Conservation (phyloP, 2,329 filamentous ascomycete species). For the Rhexocercosporidium sp. region DNA sequence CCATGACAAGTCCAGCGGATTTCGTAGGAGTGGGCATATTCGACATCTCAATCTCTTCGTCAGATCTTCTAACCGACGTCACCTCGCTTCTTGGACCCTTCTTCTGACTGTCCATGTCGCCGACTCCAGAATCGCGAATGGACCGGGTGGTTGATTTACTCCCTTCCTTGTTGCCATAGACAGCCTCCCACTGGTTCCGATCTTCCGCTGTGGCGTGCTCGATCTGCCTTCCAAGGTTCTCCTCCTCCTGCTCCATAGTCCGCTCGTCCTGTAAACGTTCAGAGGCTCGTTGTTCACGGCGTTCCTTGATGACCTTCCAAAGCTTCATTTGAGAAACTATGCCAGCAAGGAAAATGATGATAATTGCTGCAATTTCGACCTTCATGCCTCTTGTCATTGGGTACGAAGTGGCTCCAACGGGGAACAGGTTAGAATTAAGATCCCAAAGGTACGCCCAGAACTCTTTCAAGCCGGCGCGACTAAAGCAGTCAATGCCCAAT, state of each 20-base stretch:
- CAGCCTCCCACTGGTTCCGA: conserved; percentile 74
- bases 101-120: conserved; percentile 55
- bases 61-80: conserved; percentile 43
- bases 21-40: conserved; percentile 48
- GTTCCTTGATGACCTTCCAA: conserved; percentile 79
- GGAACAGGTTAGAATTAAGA: conserved; percentile 81
- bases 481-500: conserved; percentile 90
- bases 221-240: conserved; percentile 69
- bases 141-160: conserved; percentile 34
- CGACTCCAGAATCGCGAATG: conserved; percentile 40
- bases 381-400: conserved; percentile 85
- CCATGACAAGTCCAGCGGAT: conserved; percentile 49
- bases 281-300: conserved; percentile 58
- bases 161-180: conserved; percentile 68
- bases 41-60: conserved; percentile 60
- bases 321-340: conserved; percentile 84
- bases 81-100: conserved; percentile 36
- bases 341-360: conserved; percentile 77
- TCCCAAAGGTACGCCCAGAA: conserved; percentile 95
- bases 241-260: conserved; percentile 68
- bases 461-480: conserved; percentile 87
- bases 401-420: conserved; percentile 76
- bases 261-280: conserved; percentile 55
- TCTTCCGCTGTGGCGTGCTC: conserved; percentile 67
- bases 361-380: conserved; percentile 79